Evolutionary conservation across 768 basidiomycete genomes (phyloP), one percentile per base, ranked within the genome.

Genomic region (Boletus vermiculosoides): DNA sequence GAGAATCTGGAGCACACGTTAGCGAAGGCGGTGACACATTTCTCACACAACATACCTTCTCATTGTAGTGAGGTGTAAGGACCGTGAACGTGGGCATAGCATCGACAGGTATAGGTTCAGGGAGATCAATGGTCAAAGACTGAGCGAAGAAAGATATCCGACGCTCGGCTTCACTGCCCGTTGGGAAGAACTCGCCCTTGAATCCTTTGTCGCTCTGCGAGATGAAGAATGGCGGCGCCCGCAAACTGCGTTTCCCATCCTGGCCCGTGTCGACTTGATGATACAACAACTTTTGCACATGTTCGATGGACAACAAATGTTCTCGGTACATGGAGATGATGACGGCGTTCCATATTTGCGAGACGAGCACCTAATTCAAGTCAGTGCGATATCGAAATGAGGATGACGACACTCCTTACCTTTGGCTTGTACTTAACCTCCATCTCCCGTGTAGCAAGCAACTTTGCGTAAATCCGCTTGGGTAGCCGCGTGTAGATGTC

Each of bases 51-150:
- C 79, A 11, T 44, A 88, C 88, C 85, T 99, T 99, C 74, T 99
- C 97, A 58, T 90, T 97, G 73, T 99, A 99, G 74, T 99, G 97
- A 15, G 97, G 97, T 0, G 94, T 97, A 53, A 99, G 78, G 23
- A 99, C 95, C 45, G 97, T 98, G 80, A 99, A 99, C 0, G 96
- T 98, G 2, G 97, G 97, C 97, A 99, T 98, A n/a, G 94, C 92
- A 71, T 98, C 95, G 42, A 99, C 93, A 15, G 95, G 94, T 34
- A 98, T 75, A 9, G 97, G 90, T 63, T 92, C 88, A 20, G 96
- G 97, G 50, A 98, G 85, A 47, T 87, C 80, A n/a, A 94, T 97
- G 7, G 97, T 98, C 64, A 99, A 80, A 5, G 93, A 96, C 74
- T 98, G 96, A 28, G 97, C 94, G 71, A 98, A 98, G 85, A 98